A percentile compares a stretch with the other conserved stretches of the same genome.
Conservation (phyloP, 2,329 filamentous ascomycete genomes). For the Alternaria tenuissima region DNA sequence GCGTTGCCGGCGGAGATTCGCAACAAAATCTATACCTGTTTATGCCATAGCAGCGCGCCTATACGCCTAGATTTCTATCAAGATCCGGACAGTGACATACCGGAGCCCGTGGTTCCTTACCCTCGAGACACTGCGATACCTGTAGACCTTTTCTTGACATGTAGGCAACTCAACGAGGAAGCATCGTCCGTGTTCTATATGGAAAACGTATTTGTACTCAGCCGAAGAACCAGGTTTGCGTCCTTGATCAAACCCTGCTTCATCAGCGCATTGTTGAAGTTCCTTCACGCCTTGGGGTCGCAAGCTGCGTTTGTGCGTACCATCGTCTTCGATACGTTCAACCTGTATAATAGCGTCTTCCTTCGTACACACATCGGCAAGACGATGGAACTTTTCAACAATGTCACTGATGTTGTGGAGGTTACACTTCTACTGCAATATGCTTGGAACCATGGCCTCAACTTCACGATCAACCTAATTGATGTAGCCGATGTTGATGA, state of each 20-base stretch:
- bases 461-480: background rate
- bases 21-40: background rate
- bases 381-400: background rate
- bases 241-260: background rate
- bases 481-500: background rate
- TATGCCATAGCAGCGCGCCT: background rate
- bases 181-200: constrained; percentile 3
- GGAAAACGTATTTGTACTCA: background rate
- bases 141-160: background rate
- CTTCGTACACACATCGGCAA: background rate
- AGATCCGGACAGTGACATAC: background rate
- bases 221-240: background rate
- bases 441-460: background rate
- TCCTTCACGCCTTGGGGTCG: background rate
- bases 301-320: background rate
- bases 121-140: background rate
- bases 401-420: background rate
- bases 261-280: background rate
- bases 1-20: background rate
- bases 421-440: background rate
- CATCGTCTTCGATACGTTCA: background rate
- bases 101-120: background rate
- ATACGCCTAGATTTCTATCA: background rate
- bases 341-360: background rate
- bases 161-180: background rate